Evolutionary conservation across 108 stramenopile species (phyloP), one percentile per base, ranked within the genome.

Genomic region (Skeletonema menzelii): DNA sequence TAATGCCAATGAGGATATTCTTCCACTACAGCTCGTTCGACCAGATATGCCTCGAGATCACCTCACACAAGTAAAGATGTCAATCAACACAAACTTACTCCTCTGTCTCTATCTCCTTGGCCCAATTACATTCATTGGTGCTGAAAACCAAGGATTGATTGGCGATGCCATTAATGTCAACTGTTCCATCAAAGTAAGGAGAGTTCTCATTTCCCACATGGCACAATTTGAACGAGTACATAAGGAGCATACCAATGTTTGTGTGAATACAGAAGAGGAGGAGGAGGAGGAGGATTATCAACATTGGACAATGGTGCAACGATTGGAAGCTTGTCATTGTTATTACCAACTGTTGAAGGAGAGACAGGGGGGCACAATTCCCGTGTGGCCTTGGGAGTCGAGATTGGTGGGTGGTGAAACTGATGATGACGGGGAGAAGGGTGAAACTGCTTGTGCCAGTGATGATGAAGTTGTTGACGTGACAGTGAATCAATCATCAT

Each of bases 91-190:
- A 0, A 32, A 71, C 31, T 37, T 70, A 22, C 59, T 63, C 27
- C 22, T 77, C 28, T 71, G 76, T 47, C 53, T 77, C 0, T 77
- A 77, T 57, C 17, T 77, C 1, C 37, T 28, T 5, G 69, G 69
- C 8, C 20, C 20, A 22, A 53, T 77, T 11, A 40, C 69, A 14
- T 42, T 47, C 8, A 60, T 70, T 65, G 76, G 76, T 13, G 76
- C 76, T 13, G 76, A 77, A 37, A 77, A 77, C 60, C 69, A 70
- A 49, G 76, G 76, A 20, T 27, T 77, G 38, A 77, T 77, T 53
- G 76, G 76, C 0, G 28, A 70, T 27, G 27, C 55, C 13, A 47
- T 28, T 5, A 70, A 77, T 66, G 76, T 77, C 27, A 69, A 77
- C 34, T 66, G 69, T 13, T 69, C 68, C 20, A 26, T 56, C 5